phyloP scores from a whole-genome alignment of 306 rosid species.

The Biancaea sappan region DNA sequence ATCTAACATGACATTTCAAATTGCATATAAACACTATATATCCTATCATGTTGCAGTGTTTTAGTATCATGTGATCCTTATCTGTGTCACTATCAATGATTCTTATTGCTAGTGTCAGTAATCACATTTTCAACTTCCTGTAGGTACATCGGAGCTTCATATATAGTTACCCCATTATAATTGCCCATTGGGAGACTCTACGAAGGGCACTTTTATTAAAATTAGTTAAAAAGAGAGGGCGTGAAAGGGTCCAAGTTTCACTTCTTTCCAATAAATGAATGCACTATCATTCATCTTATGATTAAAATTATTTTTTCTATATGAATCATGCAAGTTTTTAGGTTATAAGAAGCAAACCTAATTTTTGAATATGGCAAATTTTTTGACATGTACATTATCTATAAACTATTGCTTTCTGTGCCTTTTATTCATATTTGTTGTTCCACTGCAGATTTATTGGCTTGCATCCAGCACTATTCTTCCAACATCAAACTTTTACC shows the following conservation, averaged over 20 bases:
- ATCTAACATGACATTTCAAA: too few species aligned
- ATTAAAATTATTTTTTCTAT: not conserved
- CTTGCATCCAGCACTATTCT: slow-evolving; percentile 28
- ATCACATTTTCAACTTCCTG: not conserved
- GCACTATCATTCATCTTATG: not conserved
- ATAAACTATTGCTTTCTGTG: not conserved
- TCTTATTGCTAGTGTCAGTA: too few species aligned
- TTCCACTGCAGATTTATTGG: slow-evolving; percentile 39
- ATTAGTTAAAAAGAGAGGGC: too few species aligned
- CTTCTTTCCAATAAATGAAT: not conserved
- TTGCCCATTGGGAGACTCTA: not conserved
- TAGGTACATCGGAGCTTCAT: not conserved
- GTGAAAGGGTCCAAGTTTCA: not conserved
- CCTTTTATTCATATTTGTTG: slow-evolving; percentile 24
- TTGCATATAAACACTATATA: too few species aligned
- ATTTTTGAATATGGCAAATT: not conserved
- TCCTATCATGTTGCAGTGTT: too few species aligned
- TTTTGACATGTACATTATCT: not conserved
- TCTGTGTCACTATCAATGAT: too few species aligned
- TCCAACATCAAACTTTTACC: slow-evolving; percentile 49
- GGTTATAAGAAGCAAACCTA: not conserved
- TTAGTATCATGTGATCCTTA: too few species aligned
- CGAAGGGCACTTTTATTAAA: not conserved
- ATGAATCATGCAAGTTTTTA: not conserved
- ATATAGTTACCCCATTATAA: not conserved